Evolutionary conservation across 768 basidiomycete species (phyloP).

Genomic region (Phylloporus sp.): DNA sequence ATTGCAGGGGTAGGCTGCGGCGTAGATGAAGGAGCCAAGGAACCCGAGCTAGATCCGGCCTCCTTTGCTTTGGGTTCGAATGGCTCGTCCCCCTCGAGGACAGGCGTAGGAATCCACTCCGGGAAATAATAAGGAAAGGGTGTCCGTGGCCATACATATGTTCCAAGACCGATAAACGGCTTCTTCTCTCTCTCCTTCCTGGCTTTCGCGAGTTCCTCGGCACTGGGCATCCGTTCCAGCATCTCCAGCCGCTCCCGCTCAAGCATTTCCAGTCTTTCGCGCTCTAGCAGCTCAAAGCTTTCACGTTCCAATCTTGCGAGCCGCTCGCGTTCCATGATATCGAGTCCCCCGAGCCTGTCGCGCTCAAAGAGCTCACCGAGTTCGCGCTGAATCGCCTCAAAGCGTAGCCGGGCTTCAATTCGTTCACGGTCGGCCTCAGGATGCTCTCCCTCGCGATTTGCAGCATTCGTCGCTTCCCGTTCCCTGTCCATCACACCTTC

Average conservation of each 20-base stretch:
- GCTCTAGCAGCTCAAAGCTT: slow-evolving; percentile 25
- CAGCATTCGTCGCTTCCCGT: slow-evolving; percentile 13
- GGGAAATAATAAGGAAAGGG: slow-evolving; percentile 34
- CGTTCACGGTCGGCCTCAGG: slow-evolving; percentile 25
- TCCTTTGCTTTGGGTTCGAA: slow-evolving; percentile 16
- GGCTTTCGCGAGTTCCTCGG: slow-evolving; percentile 30
- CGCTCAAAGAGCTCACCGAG: slow-evolving; percentile 27
- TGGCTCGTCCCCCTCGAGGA: slow-evolving; percentile 22
- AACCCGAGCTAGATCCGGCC: slow-evolving; percentile 26
- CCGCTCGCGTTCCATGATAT: slow-evolving; percentile 27
- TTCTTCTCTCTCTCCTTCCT: slow-evolving; percentile 28
- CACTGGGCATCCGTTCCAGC: slow-evolving; percentile 30
- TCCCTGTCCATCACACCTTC: slow-evolving; percentile 12
- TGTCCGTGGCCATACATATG: slow-evolving; percentile 28
- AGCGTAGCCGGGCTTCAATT: slow-evolving; percentile 20
- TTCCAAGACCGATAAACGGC: slow-evolving; percentile 26
- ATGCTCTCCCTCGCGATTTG: slow-evolving; percentile 19
- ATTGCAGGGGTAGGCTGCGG: slow-evolving; percentile 7
- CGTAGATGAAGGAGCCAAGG: slow-evolving; percentile 18
- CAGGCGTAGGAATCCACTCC: slow-evolving; percentile 29
- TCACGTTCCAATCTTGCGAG: slow-evolving; percentile 28
- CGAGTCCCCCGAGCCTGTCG: slow-evolving; percentile 27
- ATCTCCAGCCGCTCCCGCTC: slow-evolving; percentile 30
- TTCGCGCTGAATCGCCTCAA: slow-evolving; percentile 34
- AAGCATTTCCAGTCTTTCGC: slow-evolving; percentile 26